Evolutionary conservation across 176 grass and related monocot species (phyloP).

Genomic region (Avena atlantica): DNA sequence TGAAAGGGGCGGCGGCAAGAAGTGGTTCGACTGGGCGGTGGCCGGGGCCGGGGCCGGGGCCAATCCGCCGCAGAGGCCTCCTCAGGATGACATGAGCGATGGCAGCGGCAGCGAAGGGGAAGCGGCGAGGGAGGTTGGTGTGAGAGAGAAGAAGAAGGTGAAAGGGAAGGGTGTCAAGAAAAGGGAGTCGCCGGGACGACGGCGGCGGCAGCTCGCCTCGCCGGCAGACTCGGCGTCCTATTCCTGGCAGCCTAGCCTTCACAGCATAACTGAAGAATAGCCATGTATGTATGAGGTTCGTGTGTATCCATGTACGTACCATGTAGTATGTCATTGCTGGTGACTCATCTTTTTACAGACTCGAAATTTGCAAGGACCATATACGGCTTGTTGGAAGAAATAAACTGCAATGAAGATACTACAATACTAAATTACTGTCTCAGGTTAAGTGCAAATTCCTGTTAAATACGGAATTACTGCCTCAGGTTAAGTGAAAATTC

Average conservation of each 20-base stretch:
- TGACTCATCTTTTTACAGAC: not conserved
- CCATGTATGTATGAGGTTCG: not conserved
- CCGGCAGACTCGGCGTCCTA: conserved; percentile 44
- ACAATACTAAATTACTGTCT: too few species aligned
- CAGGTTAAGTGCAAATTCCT: too few species aligned
- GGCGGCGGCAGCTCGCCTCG: conserved; percentile 27
- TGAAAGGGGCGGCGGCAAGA: conserved; percentile 34
- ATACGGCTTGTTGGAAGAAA: too few species aligned
- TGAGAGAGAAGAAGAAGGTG: not conserved
- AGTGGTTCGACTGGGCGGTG: conserved; percentile 40
- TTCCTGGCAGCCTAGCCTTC: conserved; percentile 66
- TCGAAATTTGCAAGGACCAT: too few species aligned
- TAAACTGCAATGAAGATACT: too few species aligned
- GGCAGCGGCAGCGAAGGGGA: not conserved
- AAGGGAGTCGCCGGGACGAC: not conserved
- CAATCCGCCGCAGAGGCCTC: not conserved
- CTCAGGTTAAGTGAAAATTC: too few species aligned
- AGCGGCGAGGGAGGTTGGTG: not conserved
- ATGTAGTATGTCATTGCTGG: not conserved
- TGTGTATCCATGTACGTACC: not conserved
- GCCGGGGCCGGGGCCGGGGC: not conserved
- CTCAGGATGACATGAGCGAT: not conserved
- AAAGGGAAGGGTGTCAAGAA: not conserved
- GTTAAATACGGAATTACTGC: too few species aligned
- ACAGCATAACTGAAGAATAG: conserved; percentile 69